These are phyloP conservation scores for Candida odintsovae DNA, from an alignment of 805 yeast species.

Conservation along the genomic window DNA sequence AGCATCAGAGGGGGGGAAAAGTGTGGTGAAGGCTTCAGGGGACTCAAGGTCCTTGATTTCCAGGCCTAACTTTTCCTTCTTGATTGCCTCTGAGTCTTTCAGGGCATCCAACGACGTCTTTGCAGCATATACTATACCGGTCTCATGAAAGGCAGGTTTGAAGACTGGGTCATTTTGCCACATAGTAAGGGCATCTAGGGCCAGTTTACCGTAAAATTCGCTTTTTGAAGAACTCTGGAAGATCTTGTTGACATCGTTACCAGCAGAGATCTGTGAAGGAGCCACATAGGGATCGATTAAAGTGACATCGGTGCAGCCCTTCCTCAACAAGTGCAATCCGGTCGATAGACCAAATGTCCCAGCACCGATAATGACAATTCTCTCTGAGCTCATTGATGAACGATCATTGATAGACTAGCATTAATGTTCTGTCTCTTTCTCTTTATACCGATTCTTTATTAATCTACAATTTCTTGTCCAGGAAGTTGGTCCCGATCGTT, in stretches of 20 bases:
- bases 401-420: no score
- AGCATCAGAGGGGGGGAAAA: conserved; percentile 1
- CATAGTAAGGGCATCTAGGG: conserved; percentile 28
- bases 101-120: conserved; percentile 4
- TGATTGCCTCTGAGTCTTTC: conserved; percentile 10
- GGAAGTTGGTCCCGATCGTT: no score
- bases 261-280: conserved; percentile 36
- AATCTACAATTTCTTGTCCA: no score
- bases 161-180: conserved; percentile 30
- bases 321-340: conserved; percentile 29
- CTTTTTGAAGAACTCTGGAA: conserved; percentile 22
- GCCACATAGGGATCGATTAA: conserved; percentile 27
- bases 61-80: conserved; percentile 7
- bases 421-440: no score
- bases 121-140: conserved; percentile 29
- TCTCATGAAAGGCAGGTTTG: conserved; percentile 27
- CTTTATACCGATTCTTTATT: no score
- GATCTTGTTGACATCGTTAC: conserved; percentile 38
- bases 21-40: conserved; percentile 3
- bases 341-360: conserved; percentile 42
- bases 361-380: conserved; percentile 33
- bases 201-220: conserved; percentile 20
- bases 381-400: not conserved
- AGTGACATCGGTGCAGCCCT: conserved; percentile 27
- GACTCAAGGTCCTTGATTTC: conserved; percentile 6